Evolutionary conservation across 495 filamentous ascomycete species (phyloP), one percentile per base, ranked within the genome.

Genomic region (Eremomyces bilateralis): DNA sequence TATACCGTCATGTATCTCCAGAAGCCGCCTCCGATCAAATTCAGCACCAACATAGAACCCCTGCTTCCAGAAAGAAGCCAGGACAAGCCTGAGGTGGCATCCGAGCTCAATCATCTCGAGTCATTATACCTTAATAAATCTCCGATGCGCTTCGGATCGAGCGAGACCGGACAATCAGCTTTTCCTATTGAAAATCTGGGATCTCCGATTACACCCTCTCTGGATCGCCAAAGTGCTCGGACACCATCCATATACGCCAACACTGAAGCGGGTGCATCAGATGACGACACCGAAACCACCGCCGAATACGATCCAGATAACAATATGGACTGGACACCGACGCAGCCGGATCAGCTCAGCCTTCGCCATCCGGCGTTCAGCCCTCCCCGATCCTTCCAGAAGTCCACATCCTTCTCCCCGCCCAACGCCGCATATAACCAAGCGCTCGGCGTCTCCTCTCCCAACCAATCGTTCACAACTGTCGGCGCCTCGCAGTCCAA

Each of bases 271-370:
- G 44, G 35, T 62, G 67, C 42, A 30, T 5, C 18, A 5, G 8
- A 35, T 11, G 17, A 21, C 32, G 25, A 27, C n/a, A 24, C 30
- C 16, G 10, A 34, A 15, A 10, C 6, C 15, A 33, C 21, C 18
- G 28, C 21, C 12, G 38, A 38, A 13, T 35, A 20, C 19, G 32
- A 43, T 19, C 34, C 31, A 20, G 21, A 20, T 15, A 37, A 72
- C 27, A 54, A 59, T 33, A 91, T 91, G 81, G 81, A 91, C 40
- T 91, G 81, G 81, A 68, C 73, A 15, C 80, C 81, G 2, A 71
- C 72, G 8, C 49, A 54, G 16, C 62, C 67, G 15, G 58, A 60
- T 24, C 4, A 4, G 3, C 36, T 33, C 30, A 11, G 2, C 15
- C 15, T 13, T 6, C 24, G 24, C 13, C 6, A 27, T 27, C 8